These are phyloP conservation scores for Aspergillus clavatus DNA, from an alignment of 2,329 filamentous ascomycete genomes.

Conservation along the genomic window DNA sequence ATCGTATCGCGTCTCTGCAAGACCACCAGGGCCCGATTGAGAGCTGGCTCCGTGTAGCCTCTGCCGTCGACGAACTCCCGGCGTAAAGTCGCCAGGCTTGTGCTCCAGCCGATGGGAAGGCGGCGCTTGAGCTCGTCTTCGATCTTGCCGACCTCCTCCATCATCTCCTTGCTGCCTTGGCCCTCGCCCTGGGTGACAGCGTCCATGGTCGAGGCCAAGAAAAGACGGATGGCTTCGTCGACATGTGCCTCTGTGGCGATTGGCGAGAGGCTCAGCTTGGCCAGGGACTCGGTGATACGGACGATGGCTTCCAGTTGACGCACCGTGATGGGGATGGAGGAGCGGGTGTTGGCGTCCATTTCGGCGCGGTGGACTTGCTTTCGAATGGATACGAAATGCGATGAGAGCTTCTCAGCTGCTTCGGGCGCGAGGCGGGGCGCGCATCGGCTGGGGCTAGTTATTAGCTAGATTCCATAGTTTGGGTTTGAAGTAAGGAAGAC, in stretches of 20 bases:
- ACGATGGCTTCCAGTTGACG: constrained; percentile 96
- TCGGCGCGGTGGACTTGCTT: constrained; percentile 90
- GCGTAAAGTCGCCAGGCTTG: constrained; percentile 76
- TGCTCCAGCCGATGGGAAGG: constrained; percentile 92
- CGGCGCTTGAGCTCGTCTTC: constrained; percentile 84
- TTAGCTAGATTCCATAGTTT: constrained; percentile 10
- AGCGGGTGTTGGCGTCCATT: constrained; percentile 81
- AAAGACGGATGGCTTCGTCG: constrained; percentile 93
- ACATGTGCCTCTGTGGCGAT: constrained; percentile 88
- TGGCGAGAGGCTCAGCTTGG: constrained; percentile 81
- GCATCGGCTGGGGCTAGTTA: constrained; percentile 60
- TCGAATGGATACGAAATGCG: constrained; percentile 94
- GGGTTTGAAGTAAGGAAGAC: constrained; percentile 30
- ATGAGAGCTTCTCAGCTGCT: constrained; percentile 91
- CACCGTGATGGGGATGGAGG: constrained; percentile 93
- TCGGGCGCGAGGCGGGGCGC: constrained; percentile 85
- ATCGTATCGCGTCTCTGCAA: constrained; percentile 78
- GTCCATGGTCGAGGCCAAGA: constrained; percentile 96
- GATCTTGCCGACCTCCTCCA: constrained; percentile 80
- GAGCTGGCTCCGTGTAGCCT: constrained; percentile 79
- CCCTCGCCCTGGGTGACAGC: constrained; percentile 86
- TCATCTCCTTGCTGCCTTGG: constrained; percentile 78
- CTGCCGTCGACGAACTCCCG: constrained; percentile 89
- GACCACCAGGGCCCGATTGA: constrained; percentile 80
- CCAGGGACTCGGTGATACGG: constrained; percentile 91